Base-by-base conservation (phyloP, 2,329 filamentous ascomycete species). In the Ustulina deusta region DNA sequence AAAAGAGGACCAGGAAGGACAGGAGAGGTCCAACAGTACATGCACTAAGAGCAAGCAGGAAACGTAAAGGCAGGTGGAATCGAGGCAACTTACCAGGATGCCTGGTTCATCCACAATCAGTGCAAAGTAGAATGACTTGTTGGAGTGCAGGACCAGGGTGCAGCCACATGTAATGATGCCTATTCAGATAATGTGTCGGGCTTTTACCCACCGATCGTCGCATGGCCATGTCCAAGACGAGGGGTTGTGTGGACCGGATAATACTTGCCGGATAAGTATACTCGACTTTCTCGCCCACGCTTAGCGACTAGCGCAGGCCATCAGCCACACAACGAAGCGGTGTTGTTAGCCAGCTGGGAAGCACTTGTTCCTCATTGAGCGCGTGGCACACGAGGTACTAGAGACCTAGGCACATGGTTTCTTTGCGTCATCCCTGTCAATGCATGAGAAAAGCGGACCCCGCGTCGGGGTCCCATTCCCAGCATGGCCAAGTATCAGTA, bases 211-310 rank as follows among this genome's bases (percentile, higher is more conserved):
- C 74, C 59, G 72, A 71, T 67, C 71, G 71, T 73, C 73, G 72
- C 74, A 75, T 75, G 72, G 73, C 73, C 66, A 69, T 67, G 69
- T 69, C 72, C 59, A 73, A 70, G 66, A 72, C 61, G 61, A 68
- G 65, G 65, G 57, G 71, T 42, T 60, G 42, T 57, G 27, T 60
- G 69, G 62, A 54, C 42, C 54, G 22, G 42, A 29, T 25, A 57
- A 38, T 71, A 67, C 65, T 42, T 56, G 10, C 4, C 6, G 22
- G 6, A 15, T 5, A 58, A 32, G 60, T 61, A 66, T 34, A 27
- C 38, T 64, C 25, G 48, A 67, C 68, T 44, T 64, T 46, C 54
- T 5, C 42, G 27, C 61, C 61, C 61, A 69, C 49, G 20, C 42
- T 29, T 62, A n/a, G 61, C 69, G 68, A 66, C 51, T 51, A 54